Conservation (phyloP, 1,139 yeast species). For the Geotrichum cucujoidarum region DNA sequence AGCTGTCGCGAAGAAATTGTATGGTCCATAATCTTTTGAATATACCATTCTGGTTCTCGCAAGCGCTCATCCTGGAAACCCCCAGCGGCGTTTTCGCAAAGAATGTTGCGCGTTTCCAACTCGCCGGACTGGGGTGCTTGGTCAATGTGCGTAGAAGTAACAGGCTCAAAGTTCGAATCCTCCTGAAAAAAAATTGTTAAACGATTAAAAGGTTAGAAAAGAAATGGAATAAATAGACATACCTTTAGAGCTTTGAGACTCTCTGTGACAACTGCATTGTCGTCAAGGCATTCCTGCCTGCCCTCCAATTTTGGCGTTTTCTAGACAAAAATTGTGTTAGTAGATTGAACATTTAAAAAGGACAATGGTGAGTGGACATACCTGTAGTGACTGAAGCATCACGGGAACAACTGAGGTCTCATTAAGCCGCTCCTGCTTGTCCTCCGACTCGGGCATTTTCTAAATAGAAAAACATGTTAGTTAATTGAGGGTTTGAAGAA, state of each 20-base stretch:
- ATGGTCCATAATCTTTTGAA: constrained; percentile 66
- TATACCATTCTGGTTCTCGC: constrained; percentile 60
- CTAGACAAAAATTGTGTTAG: too few relatives aligned
- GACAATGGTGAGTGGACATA: too few relatives aligned
- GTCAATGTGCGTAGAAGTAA: constrained; percentile 70
- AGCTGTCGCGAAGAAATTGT: constrained; percentile 65
- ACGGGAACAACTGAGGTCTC: too few relatives aligned
- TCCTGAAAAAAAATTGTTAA: constrained; percentile 42
- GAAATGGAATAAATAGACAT: constrained; percentile 20
- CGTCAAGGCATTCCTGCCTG: constrained; percentile 27
- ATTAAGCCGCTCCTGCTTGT: too few relatives aligned
- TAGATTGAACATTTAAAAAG: too few relatives aligned
- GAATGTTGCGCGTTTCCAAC: constrained; percentile 87
- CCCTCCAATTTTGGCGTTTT: constrained; percentile 8
- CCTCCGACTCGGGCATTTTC: too few relatives aligned
- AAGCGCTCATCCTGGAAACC: constrained; percentile 61
- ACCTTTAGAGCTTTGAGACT: constrained; percentile 38
- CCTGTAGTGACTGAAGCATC: too few relatives aligned
- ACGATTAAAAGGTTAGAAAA: neutral
- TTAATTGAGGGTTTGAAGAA: neutral
- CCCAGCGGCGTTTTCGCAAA: constrained; percentile 78
- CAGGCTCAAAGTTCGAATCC: constrained; percentile 72
- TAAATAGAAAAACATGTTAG: too few relatives aligned
- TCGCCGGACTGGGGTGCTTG: constrained; percentile 72
- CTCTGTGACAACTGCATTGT: constrained; percentile 34